Percentiles rank a stretch among this genome's conserved stretches.
phyloP scores from a whole-genome alignment of 129 eudicot genomes.

The Kitagawia praeruptora region DNA sequence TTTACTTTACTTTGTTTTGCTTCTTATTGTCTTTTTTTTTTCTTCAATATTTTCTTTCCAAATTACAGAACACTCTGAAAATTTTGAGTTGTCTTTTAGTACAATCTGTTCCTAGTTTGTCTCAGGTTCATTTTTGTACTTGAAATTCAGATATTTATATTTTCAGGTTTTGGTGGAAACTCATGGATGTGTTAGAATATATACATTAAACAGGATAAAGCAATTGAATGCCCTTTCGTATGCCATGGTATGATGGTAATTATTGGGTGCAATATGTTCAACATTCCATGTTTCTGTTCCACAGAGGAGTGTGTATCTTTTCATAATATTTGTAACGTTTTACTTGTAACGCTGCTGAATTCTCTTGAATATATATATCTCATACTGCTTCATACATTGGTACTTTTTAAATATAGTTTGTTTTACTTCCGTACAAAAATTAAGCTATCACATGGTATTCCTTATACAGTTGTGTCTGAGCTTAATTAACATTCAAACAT shows the following conservation, averaged over 20 bases:
- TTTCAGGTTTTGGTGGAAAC: conserved; percentile 66
- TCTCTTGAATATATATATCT: not conserved
- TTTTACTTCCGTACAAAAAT: not conserved
- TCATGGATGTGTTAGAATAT: conserved; percentile 35
- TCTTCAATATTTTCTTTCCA: not conserved
- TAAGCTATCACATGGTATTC: not conserved
- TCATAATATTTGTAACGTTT: not conserved
- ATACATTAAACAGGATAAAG: conserved; percentile 65
- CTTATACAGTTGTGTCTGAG: not conserved
- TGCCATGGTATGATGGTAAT: conserved; percentile 42
- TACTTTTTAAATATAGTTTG: not conserved
- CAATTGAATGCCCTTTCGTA: conserved; percentile 75
- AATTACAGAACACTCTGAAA: not conserved
- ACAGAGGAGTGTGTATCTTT: not conserved
- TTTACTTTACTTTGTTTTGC: not conserved
- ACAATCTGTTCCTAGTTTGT: not conserved
- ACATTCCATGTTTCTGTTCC: not conserved
- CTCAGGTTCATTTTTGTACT: not conserved
- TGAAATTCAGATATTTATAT: not conserved
- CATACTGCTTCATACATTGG: not conserved
- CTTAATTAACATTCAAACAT: not conserved
- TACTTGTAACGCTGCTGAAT: not conserved
- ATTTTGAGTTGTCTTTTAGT: not conserved
- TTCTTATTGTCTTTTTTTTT: not conserved
- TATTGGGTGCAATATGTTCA: not conserved